These are phyloP conservation scores for Punica granatum DNA, from an alignment of 345 rosid genomes.

Conservation along the genomic window DNA sequence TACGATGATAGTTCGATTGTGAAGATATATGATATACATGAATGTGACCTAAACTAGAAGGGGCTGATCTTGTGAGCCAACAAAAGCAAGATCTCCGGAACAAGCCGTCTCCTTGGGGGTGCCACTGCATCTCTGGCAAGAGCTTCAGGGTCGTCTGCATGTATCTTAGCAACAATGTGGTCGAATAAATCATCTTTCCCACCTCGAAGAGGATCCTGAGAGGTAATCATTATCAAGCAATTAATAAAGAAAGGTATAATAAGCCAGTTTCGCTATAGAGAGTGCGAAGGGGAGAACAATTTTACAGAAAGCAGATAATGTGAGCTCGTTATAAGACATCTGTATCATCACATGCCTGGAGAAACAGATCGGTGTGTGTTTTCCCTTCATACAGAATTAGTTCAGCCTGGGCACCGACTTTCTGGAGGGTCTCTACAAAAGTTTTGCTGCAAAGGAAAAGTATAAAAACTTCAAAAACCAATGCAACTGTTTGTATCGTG, in stretches of 20 bases:
- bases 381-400: slow-evolving; percentile 62
- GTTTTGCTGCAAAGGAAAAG: slow-evolving; percentile 40
- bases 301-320: neutral
- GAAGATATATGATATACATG: neutral
- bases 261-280: too few relatives aligned
- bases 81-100: slow-evolving; percentile 58
- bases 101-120: slow-evolving; percentile 69
- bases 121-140: slow-evolving; percentile 50
- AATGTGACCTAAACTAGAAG: slow-evolving; percentile 29
- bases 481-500: neutral
- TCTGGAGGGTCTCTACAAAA: slow-evolving; percentile 53
- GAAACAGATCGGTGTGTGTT: slow-evolving; percentile 87
- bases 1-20: neutral
- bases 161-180: slow-evolving; percentile 56
- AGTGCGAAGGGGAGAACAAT: neutral
- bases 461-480: neutral
- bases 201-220: slow-evolving; percentile 93
- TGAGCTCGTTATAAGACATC: slow-evolving; percentile 1
- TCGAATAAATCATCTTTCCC: slow-evolving; percentile 78
- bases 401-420: slow-evolving; percentile 51
- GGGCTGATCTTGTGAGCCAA: slow-evolving; percentile 77
- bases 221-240: neutral
- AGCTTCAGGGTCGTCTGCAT: slow-evolving; percentile 53
- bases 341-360: slow-evolving; percentile 50
- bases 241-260: neutral